Evolutionary conservation across 1,284 basidiomycete species (phyloP), one percentile per base, ranked within the genome.

Genomic region (Cutaneotrichosporon cavernicola): DNA sequence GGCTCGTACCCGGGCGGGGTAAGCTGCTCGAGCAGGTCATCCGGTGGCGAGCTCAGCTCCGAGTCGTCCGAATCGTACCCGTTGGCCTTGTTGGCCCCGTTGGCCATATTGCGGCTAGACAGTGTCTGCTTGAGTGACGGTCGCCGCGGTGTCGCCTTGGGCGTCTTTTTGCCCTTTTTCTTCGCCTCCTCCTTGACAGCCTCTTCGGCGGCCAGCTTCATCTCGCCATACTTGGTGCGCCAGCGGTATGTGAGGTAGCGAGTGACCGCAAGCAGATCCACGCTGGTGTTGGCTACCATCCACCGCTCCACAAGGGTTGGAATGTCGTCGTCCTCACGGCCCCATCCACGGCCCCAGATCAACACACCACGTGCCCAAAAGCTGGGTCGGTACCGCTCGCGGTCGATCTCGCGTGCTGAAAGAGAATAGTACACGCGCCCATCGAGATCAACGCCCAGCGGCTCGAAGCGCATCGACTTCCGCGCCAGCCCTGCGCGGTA

Each of bases 331-430:
- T 50, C 49, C 7, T 31, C 51, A 18, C 18, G 49, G 32, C 64
- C 64, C 13, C 73, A 67, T 0, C 70, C 75, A 1, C 55, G 57
- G 9, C 77, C 77, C 70, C 72, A 79, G 9, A 77, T 72, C 18
- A 77, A 38, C 5, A 77, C 55, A 10, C 74, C 74, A 0, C 70
- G 72, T 16, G 74, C 75, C 77, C 77, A 79, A 11, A 70, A 72
- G 1, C 63, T 40, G 4, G 76, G 76, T 4, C 73, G 65, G 31
- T 73, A 66, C 21, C 64, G 64, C 32, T 75, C 73, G 31, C 74
- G 70, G 14, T 72, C 69, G 31, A 79, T 63, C 5, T 64, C 56
- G 13, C 72, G 67, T n/a, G 68, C 69, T 13, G 69, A 69, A 5
- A 79, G 67, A 18, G 50, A 36, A 59, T 71, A 76, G 62, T 77